These are phyloP conservation scores for Helicostylum pulchrum DNA, from an alignment of 192 early-diverging fungal genomes.

Conservation along the genomic window DNA sequence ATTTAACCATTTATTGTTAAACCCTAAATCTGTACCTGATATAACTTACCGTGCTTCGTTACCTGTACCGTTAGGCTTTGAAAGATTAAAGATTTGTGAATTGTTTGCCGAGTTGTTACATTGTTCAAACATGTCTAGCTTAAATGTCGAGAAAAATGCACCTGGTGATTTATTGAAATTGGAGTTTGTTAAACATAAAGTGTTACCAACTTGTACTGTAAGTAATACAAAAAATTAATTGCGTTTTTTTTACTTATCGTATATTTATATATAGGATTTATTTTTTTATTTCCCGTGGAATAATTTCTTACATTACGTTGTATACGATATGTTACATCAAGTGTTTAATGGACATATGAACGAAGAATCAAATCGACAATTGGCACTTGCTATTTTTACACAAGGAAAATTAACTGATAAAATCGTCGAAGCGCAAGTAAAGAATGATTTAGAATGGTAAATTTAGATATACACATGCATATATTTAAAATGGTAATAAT, in stretches of 20 bases:
- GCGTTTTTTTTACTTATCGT: not conserved
- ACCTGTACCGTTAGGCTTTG: conserved; percentile 78
- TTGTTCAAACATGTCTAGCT: conserved; percentile 76
- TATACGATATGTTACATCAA: conserved; percentile 98
- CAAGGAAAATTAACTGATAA: conserved; percentile 82
- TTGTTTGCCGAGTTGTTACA: conserved; percentile 97
- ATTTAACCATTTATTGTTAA: conserved; percentile 70
- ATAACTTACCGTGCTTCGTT: not conserved
- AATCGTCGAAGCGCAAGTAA: conserved; percentile 82
- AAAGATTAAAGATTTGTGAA: conserved; percentile 94
- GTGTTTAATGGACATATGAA: conserved; percentile 89
- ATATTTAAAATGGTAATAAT: not conserved
- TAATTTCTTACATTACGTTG: conserved; percentile 98
- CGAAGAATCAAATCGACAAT: conserved; percentile 53
- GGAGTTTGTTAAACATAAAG: conserved; percentile 61
- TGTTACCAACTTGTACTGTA: conserved; percentile 60
- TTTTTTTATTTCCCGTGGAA: conserved; percentile 97
- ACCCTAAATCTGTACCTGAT: conserved; percentile 57
- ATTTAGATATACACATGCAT: not conserved
- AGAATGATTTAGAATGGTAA: conserved; percentile 82
- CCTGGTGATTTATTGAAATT: conserved; percentile 68
- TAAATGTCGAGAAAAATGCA: conserved; percentile 42
- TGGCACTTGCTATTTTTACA: conserved; percentile 68
- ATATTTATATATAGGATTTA: conserved; percentile 49
- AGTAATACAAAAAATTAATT: not conserved